Percentiles rank a stretch among this genome's conserved stretches.
Conservation (phyloP, 2,329 filamentous ascomycete genomes). For the Fusarium subglutinans region DNA sequence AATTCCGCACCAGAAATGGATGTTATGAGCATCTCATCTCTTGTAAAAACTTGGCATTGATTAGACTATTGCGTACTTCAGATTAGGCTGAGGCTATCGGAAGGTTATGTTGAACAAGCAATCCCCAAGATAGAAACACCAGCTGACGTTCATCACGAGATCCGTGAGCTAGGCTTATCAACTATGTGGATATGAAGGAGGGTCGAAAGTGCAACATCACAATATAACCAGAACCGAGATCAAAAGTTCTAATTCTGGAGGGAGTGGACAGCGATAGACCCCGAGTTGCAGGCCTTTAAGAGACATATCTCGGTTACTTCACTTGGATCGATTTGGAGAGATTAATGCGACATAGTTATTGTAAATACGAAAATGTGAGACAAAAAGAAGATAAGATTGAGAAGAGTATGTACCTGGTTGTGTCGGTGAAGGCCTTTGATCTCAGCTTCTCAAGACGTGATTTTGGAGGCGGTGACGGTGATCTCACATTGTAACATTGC, state of each 20-base stretch:
- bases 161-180: constrained; percentile 18
- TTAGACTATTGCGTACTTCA: constrained; percentile 4
- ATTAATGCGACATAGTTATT: constrained; percentile 1
- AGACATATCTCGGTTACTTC: constrained; percentile 23
- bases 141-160: constrained; percentile 9
- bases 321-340: neutral
- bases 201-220: constrained; percentile 14
- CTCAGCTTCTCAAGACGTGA: neutral
- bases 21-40: constrained; percentile 6
- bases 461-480: constrained; percentile 19
- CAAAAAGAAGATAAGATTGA: neutral
- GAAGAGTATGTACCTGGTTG: neutral
- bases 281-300: neutral
- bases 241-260: constrained; percentile 29
- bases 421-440: constrained; percentile 7
- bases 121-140: constrained; percentile 15
- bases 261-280: neutral
- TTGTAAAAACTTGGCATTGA: constrained; percentile 29
- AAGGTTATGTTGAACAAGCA: constrained; percentile 17
- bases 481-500: neutral
- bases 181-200: constrained; percentile 18
- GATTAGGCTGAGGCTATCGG: constrained; percentile 1
- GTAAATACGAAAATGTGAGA: neutral
- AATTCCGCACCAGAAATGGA: constrained; percentile 8
- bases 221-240: constrained; percentile 31